Conservation (phyloP, 106 monocot species). For the Phalaenopsis aphrodite region DNA sequence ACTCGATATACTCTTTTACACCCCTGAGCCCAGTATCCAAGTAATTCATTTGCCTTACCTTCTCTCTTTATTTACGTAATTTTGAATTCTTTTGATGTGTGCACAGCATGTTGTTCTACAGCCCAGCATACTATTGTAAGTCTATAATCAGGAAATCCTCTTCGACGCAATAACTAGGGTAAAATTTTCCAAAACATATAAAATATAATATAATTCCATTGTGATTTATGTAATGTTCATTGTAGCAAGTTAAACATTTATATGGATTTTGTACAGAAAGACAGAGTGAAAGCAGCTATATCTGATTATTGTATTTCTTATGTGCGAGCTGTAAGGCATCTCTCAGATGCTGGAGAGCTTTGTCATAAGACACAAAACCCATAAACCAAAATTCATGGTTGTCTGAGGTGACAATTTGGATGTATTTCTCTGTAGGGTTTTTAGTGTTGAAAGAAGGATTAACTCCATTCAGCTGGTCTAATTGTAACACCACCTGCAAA, state of each 20-base stretch:
- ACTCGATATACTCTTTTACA: no score
- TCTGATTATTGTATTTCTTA: not conserved
- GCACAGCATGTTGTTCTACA: constrained; percentile 57
- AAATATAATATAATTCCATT: not conserved
- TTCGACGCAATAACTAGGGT: not conserved
- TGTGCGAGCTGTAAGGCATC: constrained; percentile 33
- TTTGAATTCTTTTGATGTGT: not conserved
- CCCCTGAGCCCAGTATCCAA: not conserved
- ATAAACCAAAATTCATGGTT: constrained; percentile 91
- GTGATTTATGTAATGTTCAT: not conserved
- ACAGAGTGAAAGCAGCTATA: not conserved
- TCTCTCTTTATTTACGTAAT: not conserved
- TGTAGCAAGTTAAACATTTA: not conserved
- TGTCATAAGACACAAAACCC: constrained; percentile 91
- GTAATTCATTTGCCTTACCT: no score
- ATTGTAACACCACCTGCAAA: constrained; percentile 53
- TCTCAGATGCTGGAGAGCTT: constrained; percentile 68
- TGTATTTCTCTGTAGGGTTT: constrained; percentile 74
- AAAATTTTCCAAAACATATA: not conserved
- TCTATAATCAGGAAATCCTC: not conserved
- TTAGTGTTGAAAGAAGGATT: constrained; percentile 40
- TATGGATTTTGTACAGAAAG: no score
- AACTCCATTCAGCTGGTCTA: constrained; percentile 48
- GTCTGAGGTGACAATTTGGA: constrained; percentile 59
- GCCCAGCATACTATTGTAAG: constrained; percentile 4